Evolutionary conservation across 2,329 filamentous ascomycete genomes (phyloP), one percentile per base, ranked within the genome.

Genomic region (Fusarium oligoseptatum): DNA sequence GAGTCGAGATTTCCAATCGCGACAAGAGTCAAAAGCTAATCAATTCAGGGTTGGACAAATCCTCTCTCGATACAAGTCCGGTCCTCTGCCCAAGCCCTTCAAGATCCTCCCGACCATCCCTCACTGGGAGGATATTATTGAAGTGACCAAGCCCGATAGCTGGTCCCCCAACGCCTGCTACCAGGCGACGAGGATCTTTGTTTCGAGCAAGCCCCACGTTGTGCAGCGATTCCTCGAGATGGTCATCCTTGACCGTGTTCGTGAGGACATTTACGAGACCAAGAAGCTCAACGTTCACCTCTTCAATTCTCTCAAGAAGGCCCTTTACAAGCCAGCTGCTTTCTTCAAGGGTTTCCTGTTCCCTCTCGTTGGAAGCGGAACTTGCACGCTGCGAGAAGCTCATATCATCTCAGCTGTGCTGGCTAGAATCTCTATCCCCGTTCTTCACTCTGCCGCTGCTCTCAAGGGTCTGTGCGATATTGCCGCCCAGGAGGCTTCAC

Each of bases 271-370:
- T 70, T 92, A 93, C 80, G 95, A 99, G 83, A 95, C 92, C 73
- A 97, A 97, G 84, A 98, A 98, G 82, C 88, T 99, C 67, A 98
- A 98, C 80, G 93, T 98, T 0, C 97, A 99, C 82, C 88, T 98
- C 9, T 99, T 98, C 89, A 96, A 97, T 78, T 81, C 95, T 0
- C 87, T 99, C 67, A 98, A 98, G 85, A 98, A 98, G 82, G 91
- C 91, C 9, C 88, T 98, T 15, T 98, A 98, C 87, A 97, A 98
- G 83, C 97, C 97, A 8, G 93, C 94, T 0, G 95, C 95, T 20
- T 99, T 97, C 84, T 99, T 99, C 89, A 98, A 98, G 83, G 97
- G 95, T 5, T 91, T 99, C 77, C 87, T 99, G 17, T 98, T 98
- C 81, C 97, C 97, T 1, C 89, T 99, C 20, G 92, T 98, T 11